These are phyloP conservation scores for Cantharellus cinnabarinus DNA, from an alignment of 768 basidiomycete species.

Conservation along the genomic window DNA sequence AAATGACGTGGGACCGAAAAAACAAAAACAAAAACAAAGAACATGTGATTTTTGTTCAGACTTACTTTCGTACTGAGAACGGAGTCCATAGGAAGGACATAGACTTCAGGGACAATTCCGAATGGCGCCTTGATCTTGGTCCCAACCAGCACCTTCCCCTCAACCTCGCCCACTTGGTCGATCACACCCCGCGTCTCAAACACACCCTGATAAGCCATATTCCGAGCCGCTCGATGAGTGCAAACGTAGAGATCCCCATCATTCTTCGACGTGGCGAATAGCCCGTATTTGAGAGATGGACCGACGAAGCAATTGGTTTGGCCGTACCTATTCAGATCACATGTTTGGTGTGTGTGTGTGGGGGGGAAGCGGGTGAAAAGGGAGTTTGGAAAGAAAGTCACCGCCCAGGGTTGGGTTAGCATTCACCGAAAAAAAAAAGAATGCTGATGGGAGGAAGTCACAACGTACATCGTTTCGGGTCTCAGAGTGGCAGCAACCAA, in stretches of 20 bases:
- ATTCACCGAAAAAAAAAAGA: neutral
- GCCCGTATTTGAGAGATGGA: slow-evolving; percentile 71
- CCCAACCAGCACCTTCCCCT: slow-evolving; percentile 64
- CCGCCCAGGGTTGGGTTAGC: neutral
- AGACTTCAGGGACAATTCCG: slow-evolving; percentile 63
- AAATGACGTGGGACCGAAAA: neutral
- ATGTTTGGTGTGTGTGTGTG: neutral
- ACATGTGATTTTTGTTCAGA: neutral
- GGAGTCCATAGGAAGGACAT: slow-evolving; percentile 97
- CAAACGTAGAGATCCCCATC: slow-evolving; percentile 62
- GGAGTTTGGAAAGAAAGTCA: slow-evolving; percentile 2
- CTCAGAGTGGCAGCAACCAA: slow-evolving; percentile 92
- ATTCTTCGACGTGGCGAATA: slow-evolving; percentile 71
- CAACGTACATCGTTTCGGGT: slow-evolving; percentile 80
- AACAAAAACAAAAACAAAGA: neutral
- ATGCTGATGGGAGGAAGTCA: neutral
- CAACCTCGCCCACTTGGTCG: slow-evolving; percentile 53
- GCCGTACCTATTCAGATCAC: slow-evolving; percentile 46
- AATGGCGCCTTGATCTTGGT: slow-evolving; percentile 81
- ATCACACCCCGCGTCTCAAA: slow-evolving; percentile 52
- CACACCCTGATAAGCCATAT: slow-evolving; percentile 86
- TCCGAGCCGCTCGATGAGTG: slow-evolving; percentile 79
- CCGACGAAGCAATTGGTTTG: slow-evolving; percentile 98
- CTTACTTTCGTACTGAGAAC: slow-evolving; percentile 80
- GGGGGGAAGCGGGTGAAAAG: too few relatives aligned